Percentiles rank a stretch among this genome's conserved stretches.
Conservation (phyloP, 169 alveolate species). For the Haemoproteus tartakovskyi region DNA sequence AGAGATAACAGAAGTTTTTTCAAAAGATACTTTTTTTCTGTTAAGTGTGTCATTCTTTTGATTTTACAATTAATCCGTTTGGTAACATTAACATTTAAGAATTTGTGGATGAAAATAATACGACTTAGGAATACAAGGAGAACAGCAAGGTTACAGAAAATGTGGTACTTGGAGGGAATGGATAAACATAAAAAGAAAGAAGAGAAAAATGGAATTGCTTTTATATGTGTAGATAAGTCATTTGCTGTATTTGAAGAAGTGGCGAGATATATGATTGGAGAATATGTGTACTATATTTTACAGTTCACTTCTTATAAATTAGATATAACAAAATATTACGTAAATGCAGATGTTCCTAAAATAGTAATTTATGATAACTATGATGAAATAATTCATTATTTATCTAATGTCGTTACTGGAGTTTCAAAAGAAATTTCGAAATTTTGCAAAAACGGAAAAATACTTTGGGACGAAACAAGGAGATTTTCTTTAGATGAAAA, state of each 20-base stretch:
- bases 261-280: slow-evolving; percentile 62
- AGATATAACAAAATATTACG: slow-evolving; percentile 53
- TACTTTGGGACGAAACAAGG: neutral
- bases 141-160: too few species aligned
- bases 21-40: too few species aligned
- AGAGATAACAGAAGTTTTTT: too few species aligned
- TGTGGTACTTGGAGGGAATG: too few species aligned
- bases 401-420: slow-evolving; percentile 51
- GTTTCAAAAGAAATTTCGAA: slow-evolving; percentile 52
- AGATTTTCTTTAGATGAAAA: too few species aligned
- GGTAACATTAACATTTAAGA: too few species aligned
- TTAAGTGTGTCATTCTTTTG: too few species aligned
- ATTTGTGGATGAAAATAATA: too few species aligned
- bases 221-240: slow-evolving; percentile 52
- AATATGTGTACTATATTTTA: slow-evolving; percentile 48
- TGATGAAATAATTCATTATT: slow-evolving; percentile 60
- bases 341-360: slow-evolving; percentile 41
- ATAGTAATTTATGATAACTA: slow-evolving; percentile 47
- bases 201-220: slow-evolving; percentile 13
- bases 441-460: slow-evolving; percentile 14
- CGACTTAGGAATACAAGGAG: too few species aligned
- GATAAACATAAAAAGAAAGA: too few species aligned
- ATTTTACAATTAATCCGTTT: too few species aligned
- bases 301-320: slow-evolving; percentile 51
- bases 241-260: slow-evolving; percentile 52